A percentile compares a stretch with the other conserved stretches of the same genome.
These are phyloP conservation scores for Plasmodium fragile DNA, from an alignment of 169 alveolate genomes.

Conservation along the genomic window DNA sequence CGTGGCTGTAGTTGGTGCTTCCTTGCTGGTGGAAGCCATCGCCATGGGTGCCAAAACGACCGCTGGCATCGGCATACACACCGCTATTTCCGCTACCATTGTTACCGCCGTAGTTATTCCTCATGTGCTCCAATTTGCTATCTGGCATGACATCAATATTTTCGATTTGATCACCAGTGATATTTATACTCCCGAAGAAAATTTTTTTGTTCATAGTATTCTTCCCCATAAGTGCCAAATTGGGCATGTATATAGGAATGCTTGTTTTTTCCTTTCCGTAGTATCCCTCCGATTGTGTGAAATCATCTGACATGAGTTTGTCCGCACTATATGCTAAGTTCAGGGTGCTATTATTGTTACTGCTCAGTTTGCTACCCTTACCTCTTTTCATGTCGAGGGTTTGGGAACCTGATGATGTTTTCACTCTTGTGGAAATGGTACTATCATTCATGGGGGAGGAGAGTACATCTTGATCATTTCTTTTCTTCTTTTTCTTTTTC, in stretches of 20 bases:
- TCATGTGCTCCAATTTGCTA: not conserved
- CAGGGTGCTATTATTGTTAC: constrained; percentile 3
- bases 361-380: constrained; percentile 6
- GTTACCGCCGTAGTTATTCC: not conserved
- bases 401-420: not conserved
- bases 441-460: not conserved
- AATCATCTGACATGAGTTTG: not conserved
- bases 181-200: constrained; percentile 69
- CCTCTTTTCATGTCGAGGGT: constrained; percentile 24
- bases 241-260: constrained; percentile 68
- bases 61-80: not conserved
- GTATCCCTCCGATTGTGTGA: not conserved
- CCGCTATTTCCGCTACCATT: not conserved
- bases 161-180: constrained; percentile 66
- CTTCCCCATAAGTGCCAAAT: constrained; percentile 25
- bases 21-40: not conserved
- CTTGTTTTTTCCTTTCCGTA: constrained; percentile 17
- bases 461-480: constrained; percentile 14
- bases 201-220: constrained; percentile 45
- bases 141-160: constrained; percentile 20
- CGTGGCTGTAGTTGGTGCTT: not conserved
- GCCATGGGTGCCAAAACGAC: not conserved
- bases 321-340: constrained; percentile 9
- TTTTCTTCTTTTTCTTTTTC: constrained; percentile 44
- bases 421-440: not conserved